A percentile compares a stretch with the other conserved stretches of the same genome.
phyloP scores from a whole-genome alignment of 176 grass and related monocot species.

The Lolium rigidum region DNA sequence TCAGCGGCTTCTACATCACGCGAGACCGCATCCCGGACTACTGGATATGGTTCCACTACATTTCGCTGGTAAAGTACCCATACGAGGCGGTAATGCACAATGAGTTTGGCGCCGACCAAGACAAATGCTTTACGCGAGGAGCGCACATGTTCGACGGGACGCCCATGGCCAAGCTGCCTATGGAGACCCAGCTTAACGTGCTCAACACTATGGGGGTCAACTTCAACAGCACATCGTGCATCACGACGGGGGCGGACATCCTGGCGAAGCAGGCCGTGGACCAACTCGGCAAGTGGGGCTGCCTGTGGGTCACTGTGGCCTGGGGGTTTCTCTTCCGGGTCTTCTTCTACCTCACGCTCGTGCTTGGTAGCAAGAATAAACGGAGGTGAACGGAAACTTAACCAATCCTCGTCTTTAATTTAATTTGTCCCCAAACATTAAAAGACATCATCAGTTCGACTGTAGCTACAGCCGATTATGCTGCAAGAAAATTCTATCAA shows the following conservation, averaged over 20 bases:
- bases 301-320: slow-evolving; percentile 60
- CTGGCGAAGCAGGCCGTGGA: slow-evolving; percentile 51
- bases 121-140: slow-evolving; percentile 71
- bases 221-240: slow-evolving; percentile 33
- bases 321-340: slow-evolving; percentile 78
- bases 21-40: slow-evolving; percentile 15
- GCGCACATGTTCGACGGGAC: slow-evolving; percentile 83
- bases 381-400: too few species aligned
- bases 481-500: too few species aligned
- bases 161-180: slow-evolving; percentile 52
- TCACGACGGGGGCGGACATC: slow-evolving; percentile 62
- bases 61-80: too few species aligned
- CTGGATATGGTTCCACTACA: too few species aligned
- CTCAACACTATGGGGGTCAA: slow-evolving; percentile 47
- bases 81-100: too few species aligned
- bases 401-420: too few species aligned
- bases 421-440: too few species aligned
- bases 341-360: slow-evolving; percentile 41
- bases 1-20: slow-evolving; percentile 80
- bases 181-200: slow-evolving; percentile 48
- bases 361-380: too few species aligned
- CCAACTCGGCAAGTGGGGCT: slow-evolving; percentile 74
- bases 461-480: too few species aligned
- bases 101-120: slow-evolving; percentile 20
- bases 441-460: too few species aligned